Conservation (phyloP, 306 rosid species). For the Arachis stenosperma region DNA sequence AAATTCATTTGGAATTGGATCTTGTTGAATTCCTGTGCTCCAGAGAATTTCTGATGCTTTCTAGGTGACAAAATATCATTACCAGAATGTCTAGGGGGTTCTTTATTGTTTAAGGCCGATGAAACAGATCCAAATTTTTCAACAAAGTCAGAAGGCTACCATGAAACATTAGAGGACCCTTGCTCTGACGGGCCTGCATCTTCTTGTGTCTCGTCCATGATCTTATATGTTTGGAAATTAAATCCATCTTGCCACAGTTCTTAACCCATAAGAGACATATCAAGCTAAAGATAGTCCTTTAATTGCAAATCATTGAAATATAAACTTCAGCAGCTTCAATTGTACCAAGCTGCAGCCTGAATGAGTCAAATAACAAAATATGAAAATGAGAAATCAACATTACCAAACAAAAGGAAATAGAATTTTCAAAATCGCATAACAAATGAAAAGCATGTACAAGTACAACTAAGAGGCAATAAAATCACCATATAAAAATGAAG, state of each 20-base stretch:
- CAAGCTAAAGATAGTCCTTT: constrained; percentile 50
- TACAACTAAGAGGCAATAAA: constrained; percentile 17
- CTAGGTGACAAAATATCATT: constrained; percentile 68
- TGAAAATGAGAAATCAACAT: constrained; percentile 18
- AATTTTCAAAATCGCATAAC: constrained; percentile 25
- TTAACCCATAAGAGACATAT: constrained; percentile 66
- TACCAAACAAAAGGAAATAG: not conserved
- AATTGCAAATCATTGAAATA: constrained; percentile 43
- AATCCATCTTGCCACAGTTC: constrained; percentile 82
- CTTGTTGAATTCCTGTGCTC: constrained; percentile 86
- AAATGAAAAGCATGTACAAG: constrained; percentile 22
- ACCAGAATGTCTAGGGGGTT: constrained; percentile 55
- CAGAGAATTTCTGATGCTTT: constrained; percentile 89
- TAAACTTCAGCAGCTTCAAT: constrained; percentile 42
- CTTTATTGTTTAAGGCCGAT: constrained; percentile 63
- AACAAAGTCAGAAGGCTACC: constrained; percentile 94
- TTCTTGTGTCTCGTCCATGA: constrained; percentile 94
- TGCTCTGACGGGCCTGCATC: constrained; percentile 85
- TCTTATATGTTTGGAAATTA: constrained; percentile 61
- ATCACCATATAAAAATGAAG: constrained; percentile 14
- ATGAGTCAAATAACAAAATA: constrained; percentile 34
- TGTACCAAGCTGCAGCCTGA: constrained; percentile 82
- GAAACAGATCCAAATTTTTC: constrained; percentile 88
- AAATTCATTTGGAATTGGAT: constrained; percentile 93
- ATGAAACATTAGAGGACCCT: constrained; percentile 79